Evolutionary conservation across 352 stramenopile genomes (phyloP).

Genomic region (Pythium pyrilobum): DNA sequence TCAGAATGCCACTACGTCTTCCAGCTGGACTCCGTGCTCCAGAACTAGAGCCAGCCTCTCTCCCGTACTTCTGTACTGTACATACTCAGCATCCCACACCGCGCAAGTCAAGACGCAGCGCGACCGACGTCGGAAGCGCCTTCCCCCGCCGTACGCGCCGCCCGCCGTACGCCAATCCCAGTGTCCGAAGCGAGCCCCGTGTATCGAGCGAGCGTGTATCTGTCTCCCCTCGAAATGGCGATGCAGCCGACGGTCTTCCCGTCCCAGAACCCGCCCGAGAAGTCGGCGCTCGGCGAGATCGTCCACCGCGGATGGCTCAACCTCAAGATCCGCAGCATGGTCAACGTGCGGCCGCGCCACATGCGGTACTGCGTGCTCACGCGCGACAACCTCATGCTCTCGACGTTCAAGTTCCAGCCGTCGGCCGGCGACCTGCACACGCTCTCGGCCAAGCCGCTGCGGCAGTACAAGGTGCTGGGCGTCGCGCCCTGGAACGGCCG

Average conservation of each 20-base stretch:
- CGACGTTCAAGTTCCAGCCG: constrained; percentile 86
- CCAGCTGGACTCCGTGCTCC: neutral
- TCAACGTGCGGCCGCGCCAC: constrained; percentile 78
- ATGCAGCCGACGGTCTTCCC: constrained; percentile 51
- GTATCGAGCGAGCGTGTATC: neutral
- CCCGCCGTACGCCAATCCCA: too few relatives aligned
- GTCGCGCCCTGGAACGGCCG: constrained; percentile 68
- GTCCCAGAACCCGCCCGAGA: constrained; percentile 37
- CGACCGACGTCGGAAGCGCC: too few relatives aligned
- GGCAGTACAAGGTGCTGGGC: constrained; percentile 61
- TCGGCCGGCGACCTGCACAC: constrained; percentile 59
- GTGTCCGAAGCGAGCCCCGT: neutral
- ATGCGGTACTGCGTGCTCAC: constrained; percentile 84
- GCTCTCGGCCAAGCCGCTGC: constrained; percentile 52
- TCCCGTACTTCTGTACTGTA: neutral
- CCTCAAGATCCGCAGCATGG: constrained; percentile 83
- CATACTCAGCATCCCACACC: neutral
- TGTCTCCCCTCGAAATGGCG: constrained; percentile 6
- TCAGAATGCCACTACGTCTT: neutral
- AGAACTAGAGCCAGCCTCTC: neutral
- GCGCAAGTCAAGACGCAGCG: neutral
- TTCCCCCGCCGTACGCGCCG: too few relatives aligned
- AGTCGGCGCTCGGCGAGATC: constrained; percentile 63
- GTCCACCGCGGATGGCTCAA: constrained; percentile 79
- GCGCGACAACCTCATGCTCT: constrained; percentile 51